Evolutionary conservation across 2,329 filamentous ascomycete genomes (phyloP).

Genomic region (Cladosporium sp.): DNA sequence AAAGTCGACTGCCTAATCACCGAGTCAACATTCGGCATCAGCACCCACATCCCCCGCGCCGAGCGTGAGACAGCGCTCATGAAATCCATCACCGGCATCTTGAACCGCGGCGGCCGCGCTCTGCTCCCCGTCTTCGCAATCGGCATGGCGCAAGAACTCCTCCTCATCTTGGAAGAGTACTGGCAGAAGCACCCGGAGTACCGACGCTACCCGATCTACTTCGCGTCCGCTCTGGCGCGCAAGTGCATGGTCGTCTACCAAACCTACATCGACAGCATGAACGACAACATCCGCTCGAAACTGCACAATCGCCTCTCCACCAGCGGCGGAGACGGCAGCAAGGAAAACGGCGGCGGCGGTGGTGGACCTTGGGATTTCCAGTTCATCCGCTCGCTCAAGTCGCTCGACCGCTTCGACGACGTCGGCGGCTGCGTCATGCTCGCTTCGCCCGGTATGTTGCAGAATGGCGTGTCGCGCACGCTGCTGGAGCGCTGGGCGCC

Average conservation of each 20-base stretch:
- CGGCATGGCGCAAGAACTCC: conserved; percentile 86
- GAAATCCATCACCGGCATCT: conserved; percentile 87
- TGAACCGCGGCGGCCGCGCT: conserved; percentile 88
- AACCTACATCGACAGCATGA: conserved; percentile 97
- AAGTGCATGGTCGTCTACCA: conserved; percentile 99
- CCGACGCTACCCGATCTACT: conserved; percentile 93
- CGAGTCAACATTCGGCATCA: conserved; percentile 95
- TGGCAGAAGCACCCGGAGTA: conserved; percentile 87
- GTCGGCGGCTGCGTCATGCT: conserved; percentile 96
- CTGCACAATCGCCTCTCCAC: conserved; percentile 86
- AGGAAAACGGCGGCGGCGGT: conserved; percentile 56
- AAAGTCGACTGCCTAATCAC: conserved; percentile 97
- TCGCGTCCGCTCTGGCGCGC: conserved; percentile 88
- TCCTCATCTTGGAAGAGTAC: conserved; percentile 94
- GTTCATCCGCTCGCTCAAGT: conserved; percentile 87
- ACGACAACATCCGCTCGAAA: conserved; percentile 96
- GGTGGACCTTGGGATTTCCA: conserved; percentile 98
- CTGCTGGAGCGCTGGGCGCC: conserved; percentile 94
- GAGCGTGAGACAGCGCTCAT: conserved; percentile 92
- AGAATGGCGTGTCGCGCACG: conserved; percentile 91
- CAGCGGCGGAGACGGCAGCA: conserved; percentile 60
- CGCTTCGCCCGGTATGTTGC: conserved; percentile 95
- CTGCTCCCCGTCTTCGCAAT: conserved; percentile 95
- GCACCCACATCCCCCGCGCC: conserved; percentile 82
- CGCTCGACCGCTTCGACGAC: conserved; percentile 92